These are phyloP conservation scores for Leishmania major DNA, from an alignment of 208 protist genomes.

Conservation along the genomic window DNA sequence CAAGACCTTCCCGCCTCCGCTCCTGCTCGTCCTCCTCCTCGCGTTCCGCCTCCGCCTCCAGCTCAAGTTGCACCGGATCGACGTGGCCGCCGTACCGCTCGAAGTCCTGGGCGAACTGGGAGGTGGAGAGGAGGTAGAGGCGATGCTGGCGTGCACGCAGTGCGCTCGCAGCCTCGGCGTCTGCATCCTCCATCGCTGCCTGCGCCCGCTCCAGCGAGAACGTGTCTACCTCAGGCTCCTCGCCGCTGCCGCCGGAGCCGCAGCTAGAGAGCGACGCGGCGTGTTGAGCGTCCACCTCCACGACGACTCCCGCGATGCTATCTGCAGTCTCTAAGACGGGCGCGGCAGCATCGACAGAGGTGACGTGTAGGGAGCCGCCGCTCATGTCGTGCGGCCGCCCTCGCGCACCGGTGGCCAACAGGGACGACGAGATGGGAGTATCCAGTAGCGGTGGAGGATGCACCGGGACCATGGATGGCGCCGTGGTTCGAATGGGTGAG, in stretches of 20 bases:
- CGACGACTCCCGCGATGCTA: not conserved
- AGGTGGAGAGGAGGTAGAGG: constrained; percentile 30
- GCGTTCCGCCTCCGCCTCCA: constrained; percentile 10
- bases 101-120: constrained; percentile 38
- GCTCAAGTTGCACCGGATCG: constrained; percentile 17
- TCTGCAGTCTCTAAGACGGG: not conserved
- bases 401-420: not conserved
- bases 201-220: constrained; percentile 31
- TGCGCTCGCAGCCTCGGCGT: constrained; percentile 26
- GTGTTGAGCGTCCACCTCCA: constrained; percentile 4
- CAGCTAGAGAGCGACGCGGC: not conserved
- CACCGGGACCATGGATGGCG: constrained; percentile 12
- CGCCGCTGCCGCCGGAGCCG: not conserved
- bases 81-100: constrained; percentile 31
- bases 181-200: constrained; percentile 36
- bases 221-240: constrained; percentile 39
- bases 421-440: not conserved
- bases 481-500: constrained; percentile 6
- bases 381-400: not conserved
- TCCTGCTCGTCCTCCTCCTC: not conserved
- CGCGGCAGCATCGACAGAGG: constrained; percentile 1
- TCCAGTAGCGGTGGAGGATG: not conserved
- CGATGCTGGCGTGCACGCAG: constrained; percentile 25
- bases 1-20: not conserved
- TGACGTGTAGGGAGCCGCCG: not conserved